Evolutionary conservation across 1,284 basidiomycete genomes (phyloP), one percentile per base, ranked within the genome.

Genomic region (Nidula niveotomentosa): DNA sequence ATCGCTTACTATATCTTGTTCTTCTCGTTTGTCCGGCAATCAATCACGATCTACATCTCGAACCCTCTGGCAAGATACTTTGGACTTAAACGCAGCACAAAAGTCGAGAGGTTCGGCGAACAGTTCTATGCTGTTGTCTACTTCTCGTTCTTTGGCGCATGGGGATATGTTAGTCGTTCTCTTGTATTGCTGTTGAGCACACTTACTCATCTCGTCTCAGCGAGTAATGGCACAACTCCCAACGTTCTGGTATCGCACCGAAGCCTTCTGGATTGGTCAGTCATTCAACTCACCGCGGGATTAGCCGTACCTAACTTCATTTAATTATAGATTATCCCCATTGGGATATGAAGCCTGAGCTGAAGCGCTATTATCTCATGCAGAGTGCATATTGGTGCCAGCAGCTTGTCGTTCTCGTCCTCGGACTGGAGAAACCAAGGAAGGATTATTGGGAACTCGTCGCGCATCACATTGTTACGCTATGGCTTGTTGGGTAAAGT

Each of bases 311-410:
- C 57, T 15, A 53, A 44, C 52, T 54, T 36, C 30, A 17, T 41
- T 23, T 18, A 17, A 54, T 51, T 33, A 8, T 53, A 90, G 91
- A 84, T 53, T 96, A 96, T 66, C 94, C 94, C 33, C 87, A 94
- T 66, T 91, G 88, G 87, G 83, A 91, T 56, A 94, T 99, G 92
- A 85, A 83, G 39, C 84, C 86, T 1, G 82, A 87, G 58, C 76
- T 98, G 60, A 99, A 99, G 74, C 73, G 82, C 36, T 98, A 98
- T 76, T 99, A 99, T 69, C 84, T 99, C 54, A 84, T 92, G 73
- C 91, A 94, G 69, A 80, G 85, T 48, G 80, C 94, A 1, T 98
- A 98, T 70, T 99, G 96, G 96, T 83, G 87, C 52, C 96, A 99
- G 67, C 95, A 99, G 70, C 84, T 96, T 56, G 74, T 98, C 36